Evolutionary conservation across 2,329 filamentous ascomycete species (phyloP), one percentile per base, ranked within the genome.

Genomic region (Fusarium abutilonis): DNA sequence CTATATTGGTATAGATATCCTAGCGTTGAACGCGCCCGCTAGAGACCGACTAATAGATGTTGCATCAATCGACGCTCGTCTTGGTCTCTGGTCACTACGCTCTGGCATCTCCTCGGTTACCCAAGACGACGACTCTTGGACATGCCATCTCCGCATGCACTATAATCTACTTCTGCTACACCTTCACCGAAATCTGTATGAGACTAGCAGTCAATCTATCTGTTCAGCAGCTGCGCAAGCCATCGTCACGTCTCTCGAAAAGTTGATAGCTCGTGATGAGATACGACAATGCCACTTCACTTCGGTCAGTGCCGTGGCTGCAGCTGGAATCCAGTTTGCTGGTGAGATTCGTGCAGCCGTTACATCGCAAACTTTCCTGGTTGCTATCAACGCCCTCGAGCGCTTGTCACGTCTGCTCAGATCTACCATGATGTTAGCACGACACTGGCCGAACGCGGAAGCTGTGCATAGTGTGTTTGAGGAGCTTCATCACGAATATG

Each of bases 391-490:
- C 4, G 68, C 66, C 0, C 42, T 70, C 0, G 68, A 70, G 6
- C 52, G 67, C 1, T 6, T 70, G 1, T 66, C 63, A 1, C 43
- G 68, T 3, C 4, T 70, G 0, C 15, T 70, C 2, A 48, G 64
- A 3, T 67, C 61, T 2, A 54, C 66, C 0, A 65, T 60, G 17
- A 31, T 67, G 4, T 52, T 70, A 0, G 62, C 68, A 0, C 38
- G 50, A 0, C 64, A 70, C 3, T 70, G 68, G 68, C 68, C 68
- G 0, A 70, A 70, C 11, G 68, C 68, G 0, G 68, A 70, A 8
- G 66, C 68, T 7, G 68, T 70, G 1, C 68, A 70, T 23, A 70
- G 65, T 14, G 68, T 70, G 2, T 70, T 70, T 45, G 68, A 69
- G 8, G 68, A 70, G 4, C 31, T 70, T 1, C 68, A 70, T 14